These are phyloP conservation scores for Talaromyces islandicus DNA, from an alignment of 2,329 filamentous ascomycete genomes.

Conservation along the genomic window DNA sequence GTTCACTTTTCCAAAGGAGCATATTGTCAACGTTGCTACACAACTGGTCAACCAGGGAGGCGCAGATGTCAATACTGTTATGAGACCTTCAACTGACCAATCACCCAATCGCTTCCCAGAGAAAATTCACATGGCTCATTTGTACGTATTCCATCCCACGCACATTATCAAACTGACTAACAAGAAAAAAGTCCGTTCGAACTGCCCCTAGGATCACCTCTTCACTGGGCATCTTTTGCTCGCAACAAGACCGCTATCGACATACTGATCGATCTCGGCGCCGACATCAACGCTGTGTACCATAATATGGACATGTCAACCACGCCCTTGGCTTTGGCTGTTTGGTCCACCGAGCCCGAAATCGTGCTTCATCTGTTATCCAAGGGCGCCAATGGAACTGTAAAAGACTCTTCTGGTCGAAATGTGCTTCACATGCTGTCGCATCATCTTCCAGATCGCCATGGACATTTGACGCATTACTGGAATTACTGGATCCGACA, in stretches of 20 bases:
- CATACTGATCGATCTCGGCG: slow-evolving; percentile 17
- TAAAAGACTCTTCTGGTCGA: slow-evolving; percentile 15
- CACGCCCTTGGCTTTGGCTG: slow-evolving; percentile 17
- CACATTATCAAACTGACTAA: not conserved
- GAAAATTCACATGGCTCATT: slow-evolving; percentile 20
- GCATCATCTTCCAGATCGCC: slow-evolving; percentile 17
- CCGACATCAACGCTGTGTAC: slow-evolving; percentile 19
- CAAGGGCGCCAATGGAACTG: slow-evolving; percentile 17
- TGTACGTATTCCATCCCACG: slow-evolving; percentile 14
- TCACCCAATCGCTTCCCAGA: slow-evolving; percentile 15
- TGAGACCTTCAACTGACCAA: slow-evolving; percentile 14
- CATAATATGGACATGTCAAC: slow-evolving; percentile 17
- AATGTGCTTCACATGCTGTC: slow-evolving; percentile 21
- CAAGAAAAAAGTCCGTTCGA: slow-evolving; percentile 20
- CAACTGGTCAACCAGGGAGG: slow-evolving; percentile 15
- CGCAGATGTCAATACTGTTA: slow-evolving; percentile 17
- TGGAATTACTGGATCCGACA: slow-evolving; percentile 28
- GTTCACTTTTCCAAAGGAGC: slow-evolving; percentile 16
- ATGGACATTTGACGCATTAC: slow-evolving; percentile 19
- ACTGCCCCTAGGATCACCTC: slow-evolving; percentile 20
- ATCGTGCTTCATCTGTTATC: slow-evolving; percentile 16
- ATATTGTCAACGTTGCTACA: slow-evolving; percentile 13
- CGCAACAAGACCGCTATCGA: slow-evolving; percentile 16
- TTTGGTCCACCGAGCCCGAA: slow-evolving; percentile 17
- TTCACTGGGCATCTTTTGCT: slow-evolving; percentile 23